phyloP scores from a whole-genome alignment of 768 basidiomycete genomes.

The Naematelia encephala region DNA sequence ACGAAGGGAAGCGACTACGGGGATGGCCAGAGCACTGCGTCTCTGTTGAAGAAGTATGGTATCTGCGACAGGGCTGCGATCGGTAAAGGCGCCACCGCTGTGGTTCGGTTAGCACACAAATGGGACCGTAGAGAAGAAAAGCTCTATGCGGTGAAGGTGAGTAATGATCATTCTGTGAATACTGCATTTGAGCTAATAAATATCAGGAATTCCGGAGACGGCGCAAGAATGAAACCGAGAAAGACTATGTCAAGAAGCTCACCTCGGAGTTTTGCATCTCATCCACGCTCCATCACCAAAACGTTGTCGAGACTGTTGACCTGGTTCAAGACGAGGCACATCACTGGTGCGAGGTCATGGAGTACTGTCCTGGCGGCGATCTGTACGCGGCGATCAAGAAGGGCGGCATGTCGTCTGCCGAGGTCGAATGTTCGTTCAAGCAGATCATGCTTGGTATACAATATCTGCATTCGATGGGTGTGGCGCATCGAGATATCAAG shows the following conservation, averaged over 20 bases:
- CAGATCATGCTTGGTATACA: conserved; percentile 83
- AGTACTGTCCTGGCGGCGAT: conserved; percentile 97
- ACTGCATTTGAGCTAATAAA: not conserved
- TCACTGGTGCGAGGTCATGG: conserved; percentile 99
- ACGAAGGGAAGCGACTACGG: conserved; percentile 61
- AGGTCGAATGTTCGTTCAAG: conserved; percentile 97
- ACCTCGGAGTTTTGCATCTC: conserved; percentile 99
- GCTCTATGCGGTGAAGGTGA: conserved; percentile 90
- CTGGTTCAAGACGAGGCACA: conserved; percentile 96
- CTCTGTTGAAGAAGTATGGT: conserved; percentile 84
- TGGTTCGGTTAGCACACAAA: conserved; percentile 94
- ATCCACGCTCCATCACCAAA: conserved; percentile 86
- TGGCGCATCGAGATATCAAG: conserved; percentile 96
- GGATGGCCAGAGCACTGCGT: conserved; percentile 56
- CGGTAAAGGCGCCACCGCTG: conserved; percentile 96
- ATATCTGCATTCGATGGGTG: conserved; percentile 93
- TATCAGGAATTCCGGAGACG: conserved; percentile 86
- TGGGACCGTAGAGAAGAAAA: conserved; percentile 97
- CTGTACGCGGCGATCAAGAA: conserved; percentile 98
- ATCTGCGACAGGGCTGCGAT: conserved; percentile 95
- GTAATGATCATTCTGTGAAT: conserved; percentile 49
- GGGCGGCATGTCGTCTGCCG: conserved; percentile 82
- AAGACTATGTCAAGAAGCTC: conserved; percentile 99
- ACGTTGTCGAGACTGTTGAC: conserved; percentile 97
- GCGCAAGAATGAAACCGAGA: conserved; percentile 96